Evolutionary conservation across 495 filamentous ascomycete species (phyloP).

Genomic region (Staphylotrichum tortipilum): DNA sequence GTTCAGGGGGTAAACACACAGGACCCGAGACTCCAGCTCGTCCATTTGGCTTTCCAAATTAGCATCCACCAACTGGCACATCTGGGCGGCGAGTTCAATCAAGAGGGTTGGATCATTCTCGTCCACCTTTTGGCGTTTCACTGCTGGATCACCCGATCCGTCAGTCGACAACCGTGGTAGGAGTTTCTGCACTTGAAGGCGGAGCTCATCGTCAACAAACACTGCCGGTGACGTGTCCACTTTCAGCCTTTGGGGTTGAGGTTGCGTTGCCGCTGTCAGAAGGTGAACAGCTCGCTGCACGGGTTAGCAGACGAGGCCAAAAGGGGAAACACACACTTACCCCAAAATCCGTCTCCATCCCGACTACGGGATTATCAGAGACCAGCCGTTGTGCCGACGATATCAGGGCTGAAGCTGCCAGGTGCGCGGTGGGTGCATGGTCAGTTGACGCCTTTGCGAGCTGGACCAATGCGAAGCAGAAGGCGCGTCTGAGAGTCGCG

Average conservation of each 20-base stretch:
- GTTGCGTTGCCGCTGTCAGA: conserved; percentile 19
- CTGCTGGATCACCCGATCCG: conserved; percentile 16
- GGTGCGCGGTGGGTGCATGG: conserved; percentile 25
- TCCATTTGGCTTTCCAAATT: conserved; percentile 10
- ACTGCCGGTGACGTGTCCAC: conserved; percentile 12
- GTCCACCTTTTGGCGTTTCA: conserved; percentile 28
- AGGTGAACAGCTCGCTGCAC: conserved; percentile 27
- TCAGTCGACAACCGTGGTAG: background rate
- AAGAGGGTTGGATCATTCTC: conserved; percentile 10
- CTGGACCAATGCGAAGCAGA: conserved; percentile 24
- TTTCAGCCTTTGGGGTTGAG: conserved; percentile 4
- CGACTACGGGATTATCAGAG: conserved; percentile 13
- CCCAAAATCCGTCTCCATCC: conserved; percentile 24
- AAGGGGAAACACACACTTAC: conserved; percentile 17
- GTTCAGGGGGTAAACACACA: conserved; percentile 18
- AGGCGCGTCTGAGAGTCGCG: conserved; percentile 1
- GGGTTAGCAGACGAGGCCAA: conserved; percentile 11
- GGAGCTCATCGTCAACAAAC: conserved; percentile 24
- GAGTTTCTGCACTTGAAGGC: conserved; percentile 19
- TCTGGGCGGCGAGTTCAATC: background rate
- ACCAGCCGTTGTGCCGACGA: conserved; percentile 19
- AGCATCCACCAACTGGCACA: conserved; percentile 18
- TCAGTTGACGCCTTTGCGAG: conserved; percentile 24
- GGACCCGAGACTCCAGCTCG: conserved; percentile 13
- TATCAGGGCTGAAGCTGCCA: conserved; percentile 27